A percentile compares a stretch with the other conserved stretches of the same genome.
Evolutionary conservation across 306 rosid species (phyloP).

Genomic region (Corylus heterophylla): DNA sequence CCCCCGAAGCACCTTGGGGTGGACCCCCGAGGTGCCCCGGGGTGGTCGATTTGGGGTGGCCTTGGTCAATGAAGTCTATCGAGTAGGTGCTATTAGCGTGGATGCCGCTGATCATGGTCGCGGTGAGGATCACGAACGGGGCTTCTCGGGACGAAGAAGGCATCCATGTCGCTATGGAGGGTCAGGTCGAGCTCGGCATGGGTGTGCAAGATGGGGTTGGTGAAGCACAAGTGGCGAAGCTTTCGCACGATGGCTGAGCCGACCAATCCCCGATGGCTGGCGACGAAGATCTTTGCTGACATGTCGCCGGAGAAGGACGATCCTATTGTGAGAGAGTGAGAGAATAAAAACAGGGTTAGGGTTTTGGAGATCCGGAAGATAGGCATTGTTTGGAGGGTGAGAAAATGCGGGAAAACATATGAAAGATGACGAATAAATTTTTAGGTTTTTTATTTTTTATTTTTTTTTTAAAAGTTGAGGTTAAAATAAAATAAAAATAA

Average conservation of each 20-base stretch:
- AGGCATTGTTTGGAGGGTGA: conserved; percentile 2
- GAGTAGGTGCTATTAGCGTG: conserved; percentile 95
- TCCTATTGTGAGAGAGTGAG: conserved; percentile 22
- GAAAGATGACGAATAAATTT: too few relatives aligned
- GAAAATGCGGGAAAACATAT: conserved; percentile 6
- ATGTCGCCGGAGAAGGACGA: conserved; percentile 58
- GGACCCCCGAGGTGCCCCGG: neutral
- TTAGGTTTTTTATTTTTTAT: too few relatives aligned
- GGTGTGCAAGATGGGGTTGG: conserved; percentile 59
- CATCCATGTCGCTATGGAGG: conserved; percentile 76
- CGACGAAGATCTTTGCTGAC: conserved; percentile 79
- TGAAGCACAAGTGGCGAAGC: conserved; percentile 66
- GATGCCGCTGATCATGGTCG: conserved; percentile 95
- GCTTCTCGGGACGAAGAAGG: conserved; percentile 78
- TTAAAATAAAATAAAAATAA: too few relatives aligned
- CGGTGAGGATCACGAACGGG: conserved; percentile 78
- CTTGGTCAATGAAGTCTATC: conserved; percentile 64
- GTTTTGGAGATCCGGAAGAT: conserved; percentile 10
- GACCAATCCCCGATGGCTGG: conserved; percentile 93
- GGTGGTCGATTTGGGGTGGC: conserved; percentile 36
- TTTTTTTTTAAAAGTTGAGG: too few relatives aligned
- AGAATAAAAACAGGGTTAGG: neutral
- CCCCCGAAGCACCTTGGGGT: too few relatives aligned
- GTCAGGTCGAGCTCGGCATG: conserved; percentile 89
- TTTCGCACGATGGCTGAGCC: conserved; percentile 87